Percentiles rank a stretch among this genome's conserved stretches.
Conservation (phyloP, 805 yeast genomes). For the Lachancea waltii region DNA sequence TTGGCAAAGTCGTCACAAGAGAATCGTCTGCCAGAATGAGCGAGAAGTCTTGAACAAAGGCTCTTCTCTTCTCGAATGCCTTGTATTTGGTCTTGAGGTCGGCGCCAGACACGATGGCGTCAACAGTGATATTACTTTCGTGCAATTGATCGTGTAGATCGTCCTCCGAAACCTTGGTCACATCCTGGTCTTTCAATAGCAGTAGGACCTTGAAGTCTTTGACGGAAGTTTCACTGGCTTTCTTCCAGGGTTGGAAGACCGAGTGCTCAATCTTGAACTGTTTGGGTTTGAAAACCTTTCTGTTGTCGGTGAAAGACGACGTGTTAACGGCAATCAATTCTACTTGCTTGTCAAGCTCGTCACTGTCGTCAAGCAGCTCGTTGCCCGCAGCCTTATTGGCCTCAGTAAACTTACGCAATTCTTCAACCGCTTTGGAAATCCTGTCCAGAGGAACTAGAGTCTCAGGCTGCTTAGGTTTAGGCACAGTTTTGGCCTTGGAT, state of each 20-base stretch:
- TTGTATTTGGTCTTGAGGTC: slow-evolving; percentile 81
- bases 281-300: slow-evolving; percentile 55
- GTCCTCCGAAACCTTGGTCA: slow-evolving; percentile 31
- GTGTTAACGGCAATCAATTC: slow-evolving; percentile 60
- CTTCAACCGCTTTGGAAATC: slow-evolving; percentile 50
- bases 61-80: slow-evolving; percentile 82
- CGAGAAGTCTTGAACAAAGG: slow-evolving; percentile 60
- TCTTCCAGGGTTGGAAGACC: slow-evolving; percentile 27
- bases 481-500: background rate
- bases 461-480: slow-evolving; percentile 14
- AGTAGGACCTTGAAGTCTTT: slow-evolving; percentile 35
- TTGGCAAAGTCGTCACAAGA: slow-evolving; percentile 72
- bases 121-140: slow-evolving; percentile 27
- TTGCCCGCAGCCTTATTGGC: slow-evolving; percentile 31
- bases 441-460: slow-evolving; percentile 27
- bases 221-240: slow-evolving; percentile 25
- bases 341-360: slow-evolving; percentile 39
- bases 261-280: slow-evolving; percentile 36
- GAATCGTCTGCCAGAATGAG: slow-evolving; percentile 81
- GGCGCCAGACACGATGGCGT: slow-evolving; percentile 58
- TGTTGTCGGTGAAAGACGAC: slow-evolving; percentile 47
- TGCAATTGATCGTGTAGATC: slow-evolving; percentile 68
- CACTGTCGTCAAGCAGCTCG: slow-evolving; percentile 51
- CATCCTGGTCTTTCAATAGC: slow-evolving; percentile 37
- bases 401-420: slow-evolving; percentile 54